These are phyloP conservation scores for Teunomyces pallodes DNA, from an alignment of 805 yeast genomes.

Conservation along the genomic window DNA sequence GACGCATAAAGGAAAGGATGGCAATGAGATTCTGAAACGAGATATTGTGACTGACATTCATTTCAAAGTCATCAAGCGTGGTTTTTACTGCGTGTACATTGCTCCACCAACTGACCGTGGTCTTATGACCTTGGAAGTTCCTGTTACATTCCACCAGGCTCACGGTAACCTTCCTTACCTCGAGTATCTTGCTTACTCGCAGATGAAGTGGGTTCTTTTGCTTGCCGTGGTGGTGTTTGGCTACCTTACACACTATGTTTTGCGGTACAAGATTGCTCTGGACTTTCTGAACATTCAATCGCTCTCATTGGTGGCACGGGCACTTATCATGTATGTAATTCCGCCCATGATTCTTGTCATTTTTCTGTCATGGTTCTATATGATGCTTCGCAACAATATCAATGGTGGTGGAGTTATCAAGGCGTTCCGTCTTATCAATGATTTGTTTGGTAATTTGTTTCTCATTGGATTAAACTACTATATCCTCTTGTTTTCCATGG, in stretches of 20 bases:
- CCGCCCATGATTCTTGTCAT: conserved; percentile 15
- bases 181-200: conserved; percentile 15
- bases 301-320: conserved; percentile 28
- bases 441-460: conserved; percentile 5
- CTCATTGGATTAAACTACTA: conserved; percentile 9
- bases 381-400: conserved; percentile 13
- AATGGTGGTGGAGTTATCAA: conserved; percentile 2
- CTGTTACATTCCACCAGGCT: conserved; percentile 19
- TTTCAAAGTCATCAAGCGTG: conserved; percentile 19
- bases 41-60: conserved; percentile 5
- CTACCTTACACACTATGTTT: conserved; percentile 23
- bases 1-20: not conserved
- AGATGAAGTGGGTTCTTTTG: conserved; percentile 12
- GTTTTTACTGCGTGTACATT: conserved; percentile 30
- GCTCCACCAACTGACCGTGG: conserved; percentile 20
- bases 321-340: conserved; percentile 23
- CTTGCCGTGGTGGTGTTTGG: conserved; percentile 16
- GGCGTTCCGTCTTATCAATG: conserved; percentile 2
- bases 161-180: conserved; percentile 24
- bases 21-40: not conserved
- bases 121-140: conserved; percentile 11
- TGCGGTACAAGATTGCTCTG: conserved; percentile 23
- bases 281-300: conserved; percentile 26
- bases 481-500: conserved; percentile 30
- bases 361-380: not conserved